These are phyloP conservation scores for Pleurotus tuoliensis DNA, from an alignment of 768 basidiomycete species.

Conservation along the genomic window DNA sequence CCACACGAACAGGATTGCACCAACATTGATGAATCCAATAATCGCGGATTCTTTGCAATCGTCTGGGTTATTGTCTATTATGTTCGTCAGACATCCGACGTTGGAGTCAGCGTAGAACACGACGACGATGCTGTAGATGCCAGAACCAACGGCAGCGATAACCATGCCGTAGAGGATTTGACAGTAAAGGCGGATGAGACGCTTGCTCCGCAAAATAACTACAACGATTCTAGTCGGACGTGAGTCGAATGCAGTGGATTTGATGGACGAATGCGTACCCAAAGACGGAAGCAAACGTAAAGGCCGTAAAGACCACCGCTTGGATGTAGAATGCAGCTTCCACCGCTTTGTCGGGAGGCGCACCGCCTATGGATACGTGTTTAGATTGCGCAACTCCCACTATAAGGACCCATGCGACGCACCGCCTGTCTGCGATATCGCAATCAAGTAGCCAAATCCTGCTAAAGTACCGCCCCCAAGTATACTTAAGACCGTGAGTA, in stretches of 20 bases:
- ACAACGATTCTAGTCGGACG: slow-evolving; percentile 20
- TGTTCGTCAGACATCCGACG: slow-evolving; percentile 29
- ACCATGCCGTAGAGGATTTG: slow-evolving; percentile 41
- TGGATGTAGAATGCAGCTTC: slow-evolving; percentile 44
- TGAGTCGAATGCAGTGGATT: not conserved
- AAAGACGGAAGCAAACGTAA: slow-evolving; percentile 43
- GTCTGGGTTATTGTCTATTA: slow-evolving; percentile 29
- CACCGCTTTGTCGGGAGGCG: slow-evolving; percentile 32
- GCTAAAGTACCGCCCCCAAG: slow-evolving; percentile 40
- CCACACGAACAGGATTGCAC: slow-evolving; percentile 47
- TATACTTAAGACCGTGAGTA: slow-evolving; percentile 40
- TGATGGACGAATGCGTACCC: slow-evolving; percentile 32
- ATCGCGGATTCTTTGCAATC: slow-evolving; percentile 31
- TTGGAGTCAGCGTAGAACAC: slow-evolving; percentile 39
- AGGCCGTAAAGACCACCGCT: slow-evolving; percentile 41
- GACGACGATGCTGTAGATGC: slow-evolving; percentile 44
- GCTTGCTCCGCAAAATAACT: slow-evolving; percentile 34
- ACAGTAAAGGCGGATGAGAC: slow-evolving; percentile 41
- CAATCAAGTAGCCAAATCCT: slow-evolving; percentile 43
- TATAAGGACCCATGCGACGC: not conserved
- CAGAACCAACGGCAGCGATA: slow-evolving; percentile 41
- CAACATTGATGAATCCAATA: slow-evolving; percentile 39
- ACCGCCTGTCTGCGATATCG: slow-evolving; percentile 28
- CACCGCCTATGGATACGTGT: slow-evolving; percentile 17
- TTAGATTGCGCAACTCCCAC: not conserved